These are phyloP conservation scores for Blastobotrys americana DNA, from an alignment of 805 yeast species.

Conservation along the genomic window DNA sequence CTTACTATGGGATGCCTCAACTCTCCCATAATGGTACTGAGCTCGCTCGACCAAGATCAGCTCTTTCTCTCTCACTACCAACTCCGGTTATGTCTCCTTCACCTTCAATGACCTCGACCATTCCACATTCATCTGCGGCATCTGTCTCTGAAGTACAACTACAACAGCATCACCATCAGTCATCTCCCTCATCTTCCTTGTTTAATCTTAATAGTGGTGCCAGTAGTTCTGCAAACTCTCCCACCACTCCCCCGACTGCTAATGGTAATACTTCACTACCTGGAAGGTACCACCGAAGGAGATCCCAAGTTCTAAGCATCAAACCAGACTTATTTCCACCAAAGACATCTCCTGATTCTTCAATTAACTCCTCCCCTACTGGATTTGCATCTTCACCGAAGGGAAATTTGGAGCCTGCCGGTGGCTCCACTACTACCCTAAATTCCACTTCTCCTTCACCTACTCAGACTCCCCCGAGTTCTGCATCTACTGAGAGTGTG, in stretches of 20 bases:
- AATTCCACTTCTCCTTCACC: neutral
- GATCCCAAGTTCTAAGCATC: neutral
- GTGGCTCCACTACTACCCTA: neutral
- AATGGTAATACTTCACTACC: conserved; percentile 11
- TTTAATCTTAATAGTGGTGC: neutral
- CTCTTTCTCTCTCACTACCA: neutral
- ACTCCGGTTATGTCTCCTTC: neutral
- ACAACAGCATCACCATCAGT: too few relatives aligned
- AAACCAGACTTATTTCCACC: neutral
- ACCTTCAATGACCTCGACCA: neutral
- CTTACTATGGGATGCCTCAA: neutral
- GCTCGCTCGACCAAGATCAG: neutral
- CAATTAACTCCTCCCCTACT: neutral
- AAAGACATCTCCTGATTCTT: neutral
- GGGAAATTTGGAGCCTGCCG: neutral
- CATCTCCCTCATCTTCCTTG: conserved; percentile 4
- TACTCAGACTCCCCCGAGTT: neutral
- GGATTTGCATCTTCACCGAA: neutral
- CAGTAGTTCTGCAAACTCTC: neutral
- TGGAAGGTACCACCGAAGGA: conserved; percentile 18
- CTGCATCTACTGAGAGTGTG: neutral
- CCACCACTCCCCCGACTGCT: conserved; percentile 2
- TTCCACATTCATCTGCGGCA: neutral
- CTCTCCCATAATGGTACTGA: neutral
- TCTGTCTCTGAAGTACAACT: neutral